Base-by-base conservation (phyloP, 1,284 basidiomycete genomes). In the Puccinia coronata region DNA sequence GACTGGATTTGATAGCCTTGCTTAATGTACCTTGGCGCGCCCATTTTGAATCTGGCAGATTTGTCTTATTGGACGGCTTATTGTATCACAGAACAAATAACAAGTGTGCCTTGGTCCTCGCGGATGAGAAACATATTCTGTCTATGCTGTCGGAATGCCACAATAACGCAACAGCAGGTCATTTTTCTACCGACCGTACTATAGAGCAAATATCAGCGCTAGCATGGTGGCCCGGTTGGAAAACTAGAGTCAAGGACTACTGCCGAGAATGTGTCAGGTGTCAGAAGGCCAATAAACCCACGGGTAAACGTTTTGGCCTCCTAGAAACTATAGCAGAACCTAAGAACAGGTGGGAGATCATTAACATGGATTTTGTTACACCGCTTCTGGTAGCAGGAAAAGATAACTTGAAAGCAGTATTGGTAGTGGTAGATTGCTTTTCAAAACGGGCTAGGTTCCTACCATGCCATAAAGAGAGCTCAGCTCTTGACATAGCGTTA, bases 161-260 rank as follows among this genome's bases (percentile, higher is more conserved):
- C 23, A 23, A 57, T 57, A n/a, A 23, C 28, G 20, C 2, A 6
- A 12, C 23, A 5, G 6, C 63, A 8, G 34, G 63, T 12, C 5
- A 67, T 41, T 41, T 67, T 2, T 67, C 63, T 2, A 16, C 5
- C 11, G 31, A 67, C 5, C 39, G 63, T 9, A 65, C 61, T 9
- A 11, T 6, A 36, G 61, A 65, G 9, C 18, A 20, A 34, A 36
- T 65, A 28, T 31, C 18, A 36, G 34, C 18, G 8, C 18, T 9
- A 65, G 61, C n/a, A n/a, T 65, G 61, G 61, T 65, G 63, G 63
- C 12, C 39, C 11, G 23, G 39, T 8, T 41, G 63, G 63, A 36
- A 36, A 9, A 20, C 18, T 3, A 9, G 11, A 28, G 6, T 36
- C 4, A 31, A 18, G n/a, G 36, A 4, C 12, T 65, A 65, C 6